Percentiles rank a stretch among this genome's conserved stretches.
These are phyloP conservation scores for Penicillium sp. DNA, from an alignment of 2,329 filamentous ascomycete genomes.

Conservation along the genomic window DNA sequence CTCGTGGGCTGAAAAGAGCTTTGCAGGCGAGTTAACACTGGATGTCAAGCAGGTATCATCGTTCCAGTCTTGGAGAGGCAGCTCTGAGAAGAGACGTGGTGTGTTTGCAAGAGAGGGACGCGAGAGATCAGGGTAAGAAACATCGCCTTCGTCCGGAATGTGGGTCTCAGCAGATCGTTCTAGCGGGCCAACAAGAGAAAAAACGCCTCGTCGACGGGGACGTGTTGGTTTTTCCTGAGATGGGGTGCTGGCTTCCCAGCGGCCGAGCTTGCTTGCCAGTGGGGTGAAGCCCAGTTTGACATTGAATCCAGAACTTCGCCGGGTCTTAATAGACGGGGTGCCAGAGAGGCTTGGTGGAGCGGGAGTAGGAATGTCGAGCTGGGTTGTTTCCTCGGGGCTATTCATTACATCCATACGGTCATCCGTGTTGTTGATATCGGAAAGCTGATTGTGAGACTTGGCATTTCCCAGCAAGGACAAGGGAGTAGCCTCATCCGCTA, in stretches of 20 bases:
- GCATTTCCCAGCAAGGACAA: slow-evolving; percentile 14
- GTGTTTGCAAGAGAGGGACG: slow-evolving; percentile 19
- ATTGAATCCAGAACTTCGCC: slow-evolving; percentile 17
- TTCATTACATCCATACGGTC: slow-evolving; percentile 8
- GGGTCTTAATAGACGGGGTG: slow-evolving; percentile 12
- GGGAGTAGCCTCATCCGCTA: slow-evolving; percentile 3
- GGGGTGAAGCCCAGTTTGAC: slow-evolving; percentile 61
- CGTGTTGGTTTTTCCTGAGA: slow-evolving; percentile 33
- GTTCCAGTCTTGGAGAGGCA: slow-evolving; percentile 11
- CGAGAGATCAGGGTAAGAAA: slow-evolving; percentile 25
- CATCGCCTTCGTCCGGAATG: slow-evolving; percentile 9
- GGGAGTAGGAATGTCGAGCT: slow-evolving; percentile 13
- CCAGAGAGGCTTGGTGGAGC: slow-evolving; percentile 9
- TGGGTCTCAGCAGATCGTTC: slow-evolving; percentile 16
- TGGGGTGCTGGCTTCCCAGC: slow-evolving; percentile 64
- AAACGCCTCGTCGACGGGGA: slow-evolving; percentile 33
- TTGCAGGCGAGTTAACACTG: slow-evolving; percentile 11
- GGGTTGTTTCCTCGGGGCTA: slow-evolving; percentile 12
- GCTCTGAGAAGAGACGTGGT: slow-evolving; percentile 13
- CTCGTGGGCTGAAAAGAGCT: slow-evolving; percentile 5
- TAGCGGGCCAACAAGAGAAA: slow-evolving; percentile 34
- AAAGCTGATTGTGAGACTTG: slow-evolving; percentile 29
- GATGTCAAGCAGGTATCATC: slow-evolving; percentile 11
- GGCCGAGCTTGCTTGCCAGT: slow-evolving; percentile 60
- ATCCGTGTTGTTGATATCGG: slow-evolving; percentile 9